A percentile compares a stretch with the other conserved stretches of the same genome.
These are phyloP conservation scores for Candida smagusa DNA, from an alignment of 1,139 yeast genomes.

Conservation along the genomic window DNA sequence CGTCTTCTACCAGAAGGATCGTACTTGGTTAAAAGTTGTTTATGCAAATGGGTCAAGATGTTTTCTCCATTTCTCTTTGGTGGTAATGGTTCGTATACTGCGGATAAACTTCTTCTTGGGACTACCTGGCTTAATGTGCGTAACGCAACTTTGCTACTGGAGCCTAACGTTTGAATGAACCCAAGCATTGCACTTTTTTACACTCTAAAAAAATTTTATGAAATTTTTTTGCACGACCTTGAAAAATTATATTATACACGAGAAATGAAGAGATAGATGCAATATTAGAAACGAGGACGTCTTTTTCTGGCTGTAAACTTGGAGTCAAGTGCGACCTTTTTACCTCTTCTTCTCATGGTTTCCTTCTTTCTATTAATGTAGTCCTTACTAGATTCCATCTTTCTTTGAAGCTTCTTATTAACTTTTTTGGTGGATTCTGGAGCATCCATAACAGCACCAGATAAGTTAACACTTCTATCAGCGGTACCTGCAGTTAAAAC, in stretches of 20 bases:
- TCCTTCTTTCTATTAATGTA: slow-evolving; percentile 91
- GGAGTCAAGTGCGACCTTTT: slow-evolving; percentile 82
- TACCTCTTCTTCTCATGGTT: slow-evolving; percentile 87
- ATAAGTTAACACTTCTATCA: slow-evolving; percentile 64
- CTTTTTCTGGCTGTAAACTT: slow-evolving; percentile 93
- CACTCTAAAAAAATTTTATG: slow-evolving; percentile 2
- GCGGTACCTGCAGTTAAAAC: slow-evolving; percentile 87
- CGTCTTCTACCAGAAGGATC: slow-evolving; percentile 77
- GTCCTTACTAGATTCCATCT: slow-evolving; percentile 71
- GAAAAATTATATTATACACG: not conserved
- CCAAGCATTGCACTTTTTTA: slow-evolving; percentile 16
- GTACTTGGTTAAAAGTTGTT: slow-evolving; percentile 50
- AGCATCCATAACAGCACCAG: slow-evolving; percentile 76
- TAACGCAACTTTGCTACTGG: slow-evolving; percentile 8
- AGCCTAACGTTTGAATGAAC: slow-evolving; percentile 9
- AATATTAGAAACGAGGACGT: slow-evolving; percentile 65
- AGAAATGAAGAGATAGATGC: not conserved
- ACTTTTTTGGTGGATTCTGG: slow-evolving; percentile 44
- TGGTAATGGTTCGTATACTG: slow-evolving; percentile 55
- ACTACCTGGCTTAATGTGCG: slow-evolving; percentile 20
- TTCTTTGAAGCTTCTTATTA: slow-evolving; percentile 51
- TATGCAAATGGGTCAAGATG: slow-evolving; percentile 46
- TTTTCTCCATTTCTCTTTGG: slow-evolving; percentile 48
- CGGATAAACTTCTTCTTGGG: slow-evolving; percentile 16
- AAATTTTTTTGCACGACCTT: slow-evolving; percentile 4